phyloP scores from a whole-genome alignment of 305 asterid species.

The Lippia alba region DNA sequence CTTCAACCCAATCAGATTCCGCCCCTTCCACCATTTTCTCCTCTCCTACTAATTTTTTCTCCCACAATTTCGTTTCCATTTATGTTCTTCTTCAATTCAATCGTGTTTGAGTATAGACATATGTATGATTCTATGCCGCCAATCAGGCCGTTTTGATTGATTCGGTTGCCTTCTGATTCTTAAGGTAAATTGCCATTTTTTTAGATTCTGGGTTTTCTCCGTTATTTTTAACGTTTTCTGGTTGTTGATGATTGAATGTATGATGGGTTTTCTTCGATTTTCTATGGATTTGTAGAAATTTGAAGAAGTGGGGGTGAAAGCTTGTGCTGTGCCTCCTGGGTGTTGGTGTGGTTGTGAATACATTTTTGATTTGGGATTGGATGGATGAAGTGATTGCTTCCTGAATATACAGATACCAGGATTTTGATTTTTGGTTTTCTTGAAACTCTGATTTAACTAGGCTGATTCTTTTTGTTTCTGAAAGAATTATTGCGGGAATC shows the following conservation, averaged over 20 bases:
- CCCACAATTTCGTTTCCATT: background rate
- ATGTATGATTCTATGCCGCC: background rate
- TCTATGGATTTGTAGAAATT: constrained; percentile 17
- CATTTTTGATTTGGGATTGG: constrained; percentile 7
- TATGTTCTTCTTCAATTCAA: background rate
- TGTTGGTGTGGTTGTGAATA: background rate
- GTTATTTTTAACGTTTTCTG: background rate
- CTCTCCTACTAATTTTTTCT: constrained; percentile 14
- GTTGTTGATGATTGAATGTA: background rate
- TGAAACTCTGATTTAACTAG: background rate
- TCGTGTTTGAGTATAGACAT: constrained; percentile 8
- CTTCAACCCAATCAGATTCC: constrained; percentile 48
- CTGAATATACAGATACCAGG: constrained; percentile 7
- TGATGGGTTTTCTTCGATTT: constrained; percentile 4
- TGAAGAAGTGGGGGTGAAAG: constrained; percentile 26
- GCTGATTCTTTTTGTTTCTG: constrained; percentile 9
- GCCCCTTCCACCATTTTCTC: constrained; percentile 17
- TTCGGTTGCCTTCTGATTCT: constrained; percentile 28
- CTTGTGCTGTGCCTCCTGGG: background rate
- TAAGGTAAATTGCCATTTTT: constrained; percentile 34
- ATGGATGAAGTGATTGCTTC: background rate
- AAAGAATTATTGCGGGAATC: constrained; percentile 23
- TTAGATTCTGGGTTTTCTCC: constrained; percentile 10
- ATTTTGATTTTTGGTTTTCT: constrained; percentile 3
- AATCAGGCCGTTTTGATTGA: constrained; percentile 25